Percentiles rank a stretch among this genome's conserved stretches.
phyloP scores from a whole-genome alignment of 1,284 basidiomycete species.

The Malassezia psittaci region DNA sequence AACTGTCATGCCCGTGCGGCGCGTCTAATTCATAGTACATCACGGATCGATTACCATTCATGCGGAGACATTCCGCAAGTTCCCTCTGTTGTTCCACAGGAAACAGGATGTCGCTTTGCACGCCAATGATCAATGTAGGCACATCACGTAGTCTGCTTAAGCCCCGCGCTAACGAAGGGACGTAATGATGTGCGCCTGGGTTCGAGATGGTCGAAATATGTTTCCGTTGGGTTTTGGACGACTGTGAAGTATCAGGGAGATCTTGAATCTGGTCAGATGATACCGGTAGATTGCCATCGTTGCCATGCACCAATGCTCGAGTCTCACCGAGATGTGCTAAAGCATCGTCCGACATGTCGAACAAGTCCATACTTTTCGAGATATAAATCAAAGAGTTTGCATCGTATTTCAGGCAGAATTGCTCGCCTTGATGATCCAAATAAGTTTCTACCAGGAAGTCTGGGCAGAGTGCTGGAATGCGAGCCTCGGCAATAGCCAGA shows the following conservation, averaged over 20 bases:
- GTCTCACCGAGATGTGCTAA: conserved; percentile 57
- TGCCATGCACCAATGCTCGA: conserved; percentile 18
- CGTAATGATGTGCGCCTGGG: conserved; percentile 56
- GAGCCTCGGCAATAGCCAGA: conserved; percentile 15
- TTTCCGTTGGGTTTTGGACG: conserved; percentile 2
- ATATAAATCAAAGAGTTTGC: conserved; percentile 94
- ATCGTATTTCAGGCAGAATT: conserved; percentile 97
- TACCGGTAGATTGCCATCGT: conserved; percentile 11
- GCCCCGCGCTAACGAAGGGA: conserved; percentile 72
- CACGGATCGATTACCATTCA: conserved; percentile 67
- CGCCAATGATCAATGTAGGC: conserved; percentile 79
- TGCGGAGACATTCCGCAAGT: conserved; percentile 77
- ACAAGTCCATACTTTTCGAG: conserved; percentile 97
- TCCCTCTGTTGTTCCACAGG: conserved; percentile 95
- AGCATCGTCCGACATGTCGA: conserved; percentile 79
- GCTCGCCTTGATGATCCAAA: conserved; percentile 73
- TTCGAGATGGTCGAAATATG: conserved; percentile 54
- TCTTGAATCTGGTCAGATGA: conserved; percentile 10
- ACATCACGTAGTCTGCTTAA: conserved; percentile 65
- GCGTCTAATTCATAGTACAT: conserved; percentile 95
- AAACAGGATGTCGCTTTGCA: conserved; percentile 93
- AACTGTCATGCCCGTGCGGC: conserved; percentile 90
- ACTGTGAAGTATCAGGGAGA: conserved; percentile 1
- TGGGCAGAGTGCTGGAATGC: conserved; percentile 62
- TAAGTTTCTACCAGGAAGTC: conserved; percentile 99